A percentile compares a stretch with the other conserved stretches of the same genome.
Conservation (phyloP, 371 early-diverging fungal species). For the Basidiobolus meristosporus region DNA sequence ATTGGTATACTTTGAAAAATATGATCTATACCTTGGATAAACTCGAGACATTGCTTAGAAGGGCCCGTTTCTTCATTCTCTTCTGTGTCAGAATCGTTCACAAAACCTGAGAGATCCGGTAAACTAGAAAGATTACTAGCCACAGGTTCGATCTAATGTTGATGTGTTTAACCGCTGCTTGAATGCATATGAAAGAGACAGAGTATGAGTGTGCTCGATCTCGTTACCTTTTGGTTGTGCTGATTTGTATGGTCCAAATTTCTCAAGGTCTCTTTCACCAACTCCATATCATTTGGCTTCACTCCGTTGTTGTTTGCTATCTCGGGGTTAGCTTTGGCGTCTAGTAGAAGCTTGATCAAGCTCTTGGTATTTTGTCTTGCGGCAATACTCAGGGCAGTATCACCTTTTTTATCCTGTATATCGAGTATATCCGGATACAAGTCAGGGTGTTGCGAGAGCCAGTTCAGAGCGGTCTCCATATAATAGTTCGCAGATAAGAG, state of each 20-base stretch:
- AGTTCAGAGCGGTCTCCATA: constrained; percentile 62
- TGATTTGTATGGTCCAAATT: no score
- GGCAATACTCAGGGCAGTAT: constrained; percentile 81
- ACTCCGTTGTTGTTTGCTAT: constrained; percentile 58
- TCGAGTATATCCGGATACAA: constrained; percentile 9
- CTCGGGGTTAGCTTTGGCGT: constrained; percentile 54
- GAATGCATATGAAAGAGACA: no score
- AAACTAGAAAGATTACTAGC: no score
- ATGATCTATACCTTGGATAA: background rate
- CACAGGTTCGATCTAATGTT: no score
- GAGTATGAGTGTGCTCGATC: no score
- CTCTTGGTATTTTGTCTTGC: constrained; percentile 44
- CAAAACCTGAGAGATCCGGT: no score
- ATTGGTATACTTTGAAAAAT: background rate
- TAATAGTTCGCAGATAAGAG: constrained; percentile 67
- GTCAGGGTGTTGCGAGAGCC: constrained; percentile 25
- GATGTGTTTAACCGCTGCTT: no score
- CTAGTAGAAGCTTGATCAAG: constrained; percentile 43
- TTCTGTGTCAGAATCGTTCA: no score
- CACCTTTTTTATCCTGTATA: constrained; percentile 65
- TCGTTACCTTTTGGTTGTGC: no score
- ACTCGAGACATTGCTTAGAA: no score
- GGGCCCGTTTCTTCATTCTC: no score
- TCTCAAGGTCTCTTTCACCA: no score
- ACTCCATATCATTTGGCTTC: constrained; percentile 31